Percentiles rank a stretch among this genome's conserved stretches.
Conservation (phyloP, 768 basidiomycete species). For the Mycena pura region DNA sequence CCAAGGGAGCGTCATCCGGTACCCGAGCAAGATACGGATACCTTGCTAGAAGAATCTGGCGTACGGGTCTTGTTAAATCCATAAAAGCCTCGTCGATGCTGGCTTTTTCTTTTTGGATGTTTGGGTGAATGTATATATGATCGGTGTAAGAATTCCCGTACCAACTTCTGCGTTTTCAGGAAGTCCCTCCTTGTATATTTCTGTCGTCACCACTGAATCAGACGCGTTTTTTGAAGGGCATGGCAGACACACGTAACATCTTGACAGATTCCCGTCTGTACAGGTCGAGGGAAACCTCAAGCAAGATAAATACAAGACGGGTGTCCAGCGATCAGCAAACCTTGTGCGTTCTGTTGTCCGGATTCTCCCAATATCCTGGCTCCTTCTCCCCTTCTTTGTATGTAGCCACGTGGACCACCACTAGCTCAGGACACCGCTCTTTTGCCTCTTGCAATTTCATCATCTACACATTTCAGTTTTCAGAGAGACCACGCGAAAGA, state of each 20-base stretch:
- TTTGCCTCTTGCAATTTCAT: conserved; percentile 82
- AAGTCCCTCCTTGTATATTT: conserved; percentile 80
- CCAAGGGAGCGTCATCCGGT: conserved; percentile 71
- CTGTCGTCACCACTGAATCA: conserved; percentile 14
- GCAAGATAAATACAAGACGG: conserved; percentile 4
- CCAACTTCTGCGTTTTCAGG: conserved; percentile 81
- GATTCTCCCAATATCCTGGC: conserved; percentile 91
- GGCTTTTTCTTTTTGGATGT: conserved; percentile 99
- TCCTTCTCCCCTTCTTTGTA: conserved; percentile 88
- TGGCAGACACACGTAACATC: conserved; percentile 56
- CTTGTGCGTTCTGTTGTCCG: conserved; percentile 92
- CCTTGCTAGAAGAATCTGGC: conserved; percentile 71
- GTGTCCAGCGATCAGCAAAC: conserved; percentile 42
- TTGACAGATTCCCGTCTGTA: conserved; percentile 78
- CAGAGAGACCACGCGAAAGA: not conserved
- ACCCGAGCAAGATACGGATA: conserved; percentile 79
- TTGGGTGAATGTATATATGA: not conserved
- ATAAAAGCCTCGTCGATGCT: conserved; percentile 98
- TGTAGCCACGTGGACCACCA: conserved; percentile 93
- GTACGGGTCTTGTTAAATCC: conserved; percentile 86
- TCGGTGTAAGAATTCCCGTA: conserved; percentile 37
- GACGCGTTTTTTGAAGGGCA: not conserved
- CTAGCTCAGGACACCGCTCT: conserved; percentile 84
- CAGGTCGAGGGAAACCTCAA: conserved; percentile 1
- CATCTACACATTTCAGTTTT: conserved; percentile 47